These are phyloP conservation scores for Aspergillus haitiensis DNA, from an alignment of 495 filamentous ascomycete genomes.

Conservation along the genomic window DNA sequence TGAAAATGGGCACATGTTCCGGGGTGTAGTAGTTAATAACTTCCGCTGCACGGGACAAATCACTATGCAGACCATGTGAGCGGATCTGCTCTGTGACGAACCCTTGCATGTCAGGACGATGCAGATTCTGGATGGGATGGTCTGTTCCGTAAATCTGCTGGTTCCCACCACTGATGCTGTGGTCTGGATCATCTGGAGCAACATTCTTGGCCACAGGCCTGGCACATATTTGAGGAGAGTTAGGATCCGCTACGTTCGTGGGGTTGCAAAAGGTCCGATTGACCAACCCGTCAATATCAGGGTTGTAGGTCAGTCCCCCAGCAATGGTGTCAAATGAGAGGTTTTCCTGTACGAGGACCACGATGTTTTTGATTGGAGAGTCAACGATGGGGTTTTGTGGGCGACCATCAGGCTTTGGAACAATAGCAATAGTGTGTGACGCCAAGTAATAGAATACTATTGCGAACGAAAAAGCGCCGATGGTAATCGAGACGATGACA, in stretches of 20 bases:
- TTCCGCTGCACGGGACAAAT: constrained; percentile 41
- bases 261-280: constrained; percentile 45
- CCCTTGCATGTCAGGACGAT: constrained; percentile 36
- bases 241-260: constrained; percentile 36
- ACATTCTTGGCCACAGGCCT: constrained; percentile 34
- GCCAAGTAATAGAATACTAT: not conserved
- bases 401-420: not conserved
- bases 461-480: not conserved
- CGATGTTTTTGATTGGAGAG: constrained; percentile 14
- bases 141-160: constrained; percentile 50
- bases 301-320: constrained; percentile 40
- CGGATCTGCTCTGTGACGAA: constrained; percentile 50
- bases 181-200: constrained; percentile 49
- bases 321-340: constrained; percentile 46
- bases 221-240: constrained; percentile 39
- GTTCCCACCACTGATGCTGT: constrained; percentile 50
- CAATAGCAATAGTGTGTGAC: not conserved
- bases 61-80: constrained; percentile 32
- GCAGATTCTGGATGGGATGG: constrained; percentile 33
- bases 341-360: constrained; percentile 48
- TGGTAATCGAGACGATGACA: not conserved
- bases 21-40: constrained; percentile 53
- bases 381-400: not conserved
- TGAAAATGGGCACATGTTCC: constrained; percentile 47
- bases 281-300: constrained; percentile 36